Evolutionary conservation across 208 protist genomes (phyloP).

Genomic region (Leishmania tropica): DNA sequence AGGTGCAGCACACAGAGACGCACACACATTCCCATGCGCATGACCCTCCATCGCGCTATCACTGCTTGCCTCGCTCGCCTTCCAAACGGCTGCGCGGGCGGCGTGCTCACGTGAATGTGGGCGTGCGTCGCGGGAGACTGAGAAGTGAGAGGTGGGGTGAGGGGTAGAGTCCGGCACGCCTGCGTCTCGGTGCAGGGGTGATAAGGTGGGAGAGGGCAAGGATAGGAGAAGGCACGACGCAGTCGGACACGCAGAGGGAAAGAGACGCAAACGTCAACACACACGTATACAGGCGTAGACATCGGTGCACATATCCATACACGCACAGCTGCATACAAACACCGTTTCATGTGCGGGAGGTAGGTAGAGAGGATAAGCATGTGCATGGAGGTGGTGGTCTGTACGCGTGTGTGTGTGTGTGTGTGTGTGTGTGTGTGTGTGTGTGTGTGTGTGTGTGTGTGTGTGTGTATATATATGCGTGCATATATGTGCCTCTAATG

Average conservation of each 20-base stretch:
- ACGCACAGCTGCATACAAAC: background rate
- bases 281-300: background rate
- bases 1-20: background rate
- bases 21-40: background rate
- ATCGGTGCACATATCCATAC: background rate
- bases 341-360: background rate
- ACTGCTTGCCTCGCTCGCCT: background rate
- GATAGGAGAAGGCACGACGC: constrained; percentile 1
- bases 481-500: background rate
- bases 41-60: background rate
- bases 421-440: constrained; percentile 3
- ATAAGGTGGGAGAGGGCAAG: background rate
- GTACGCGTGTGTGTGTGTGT: background rate
- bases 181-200: background rate
- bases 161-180: background rate
- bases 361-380: background rate
- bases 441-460: background rate
- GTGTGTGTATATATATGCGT: background rate
- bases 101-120: background rate
- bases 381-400: background rate
- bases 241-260: background rate
- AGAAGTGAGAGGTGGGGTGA: background rate
- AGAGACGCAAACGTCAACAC: background rate
- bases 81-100: background rate
- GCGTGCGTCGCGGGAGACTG: background rate